These are phyloP conservation scores for Apiospora koreana DNA, from an alignment of 2,329 filamentous ascomycete species.

Conservation along the genomic window DNA sequence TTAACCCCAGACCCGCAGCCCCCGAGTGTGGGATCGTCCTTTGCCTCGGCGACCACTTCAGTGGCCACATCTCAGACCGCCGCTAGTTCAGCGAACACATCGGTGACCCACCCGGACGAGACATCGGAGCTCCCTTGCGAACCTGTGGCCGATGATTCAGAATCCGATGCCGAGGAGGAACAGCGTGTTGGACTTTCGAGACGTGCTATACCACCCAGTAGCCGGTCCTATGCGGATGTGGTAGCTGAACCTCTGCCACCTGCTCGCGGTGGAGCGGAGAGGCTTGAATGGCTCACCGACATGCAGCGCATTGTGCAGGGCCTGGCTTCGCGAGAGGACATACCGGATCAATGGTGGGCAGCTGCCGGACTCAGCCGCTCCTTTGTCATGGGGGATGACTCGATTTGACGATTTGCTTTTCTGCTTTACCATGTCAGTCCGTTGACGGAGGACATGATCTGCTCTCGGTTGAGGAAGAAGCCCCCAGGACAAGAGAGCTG, in stretches of 20 bases:
- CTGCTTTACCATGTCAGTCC: neutral
- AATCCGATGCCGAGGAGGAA: slow-evolving; percentile 49
- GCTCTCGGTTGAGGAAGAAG: neutral
- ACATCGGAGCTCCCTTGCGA: slow-evolving; percentile 49
- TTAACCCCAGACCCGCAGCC: slow-evolving; percentile 80
- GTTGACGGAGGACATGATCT: neutral
- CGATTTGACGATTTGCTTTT: neutral
- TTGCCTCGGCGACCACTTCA: slow-evolving; percentile 65
- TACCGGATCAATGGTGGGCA: slow-evolving; percentile 83
- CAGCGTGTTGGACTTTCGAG: slow-evolving; percentile 13
- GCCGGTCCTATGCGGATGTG: slow-evolving; percentile 47
- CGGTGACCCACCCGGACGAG: slow-evolving; percentile 44
- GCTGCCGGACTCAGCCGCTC: slow-evolving; percentile 67
- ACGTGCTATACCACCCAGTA: slow-evolving; percentile 16
- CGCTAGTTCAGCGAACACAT: slow-evolving; percentile 47
- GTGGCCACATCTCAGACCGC: slow-evolving; percentile 43
- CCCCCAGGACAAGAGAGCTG: neutral
- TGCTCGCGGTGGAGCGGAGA: slow-evolving; percentile 36
- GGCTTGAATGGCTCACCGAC: slow-evolving; percentile 50
- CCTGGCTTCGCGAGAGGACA: slow-evolving; percentile 70
- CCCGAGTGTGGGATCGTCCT: slow-evolving; percentile 81
- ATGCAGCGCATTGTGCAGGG: slow-evolving; percentile 74
- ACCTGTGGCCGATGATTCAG: slow-evolving; percentile 56
- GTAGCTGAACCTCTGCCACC: slow-evolving; percentile 33
- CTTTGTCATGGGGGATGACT: slow-evolving; percentile 11